A percentile compares a stretch with the other conserved stretches of the same genome.
phyloP scores from a whole-genome alignment of 331 rosid species.

The Spiraea crenata region DNA sequence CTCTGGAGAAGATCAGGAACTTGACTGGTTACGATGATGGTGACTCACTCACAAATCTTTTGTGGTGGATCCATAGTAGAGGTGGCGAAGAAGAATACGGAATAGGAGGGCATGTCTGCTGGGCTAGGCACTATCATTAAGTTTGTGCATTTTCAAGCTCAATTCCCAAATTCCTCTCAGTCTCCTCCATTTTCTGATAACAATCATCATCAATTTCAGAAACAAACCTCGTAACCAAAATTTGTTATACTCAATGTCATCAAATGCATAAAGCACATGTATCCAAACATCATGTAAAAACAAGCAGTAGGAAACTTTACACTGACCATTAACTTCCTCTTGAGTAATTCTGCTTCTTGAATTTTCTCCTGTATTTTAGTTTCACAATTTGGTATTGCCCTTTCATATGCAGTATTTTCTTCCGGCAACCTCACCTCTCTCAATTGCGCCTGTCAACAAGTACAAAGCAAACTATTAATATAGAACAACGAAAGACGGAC shows the following conservation, averaged over 20 bases:
- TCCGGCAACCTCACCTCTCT: slow-evolving; percentile 76
- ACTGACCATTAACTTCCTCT: slow-evolving; percentile 59
- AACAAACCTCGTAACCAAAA: neutral
- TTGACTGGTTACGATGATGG: slow-evolving; percentile 66
- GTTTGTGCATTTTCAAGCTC: slow-evolving; percentile 45
- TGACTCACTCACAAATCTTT: slow-evolving; percentile 51
- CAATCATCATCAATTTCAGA: slow-evolving; percentile 6
- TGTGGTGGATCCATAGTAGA: slow-evolving; percentile 64
- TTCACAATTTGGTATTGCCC: slow-evolving; percentile 60
- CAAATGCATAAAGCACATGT: neutral
- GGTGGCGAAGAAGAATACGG: no score
- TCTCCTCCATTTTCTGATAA: slow-evolving; percentile 71
- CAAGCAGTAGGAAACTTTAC: neutral
- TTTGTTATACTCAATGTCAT: neutral
- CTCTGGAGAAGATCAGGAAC: slow-evolving; percentile 41
- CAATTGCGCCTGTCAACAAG: slow-evolving; percentile 61
- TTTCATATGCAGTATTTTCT: slow-evolving; percentile 67
- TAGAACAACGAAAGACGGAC: neutral
- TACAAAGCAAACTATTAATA: slow-evolving; percentile 3
- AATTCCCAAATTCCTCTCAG: slow-evolving; percentile 47
- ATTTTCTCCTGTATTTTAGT: slow-evolving; percentile 63
- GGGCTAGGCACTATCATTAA: neutral
- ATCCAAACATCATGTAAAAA: neutral
- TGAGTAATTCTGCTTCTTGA: slow-evolving; percentile 57
- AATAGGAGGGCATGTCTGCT: no score